phyloP scores from a whole-genome alignment of 2,329 filamentous ascomycete species.

The Chaetomium globosum region DNA sequence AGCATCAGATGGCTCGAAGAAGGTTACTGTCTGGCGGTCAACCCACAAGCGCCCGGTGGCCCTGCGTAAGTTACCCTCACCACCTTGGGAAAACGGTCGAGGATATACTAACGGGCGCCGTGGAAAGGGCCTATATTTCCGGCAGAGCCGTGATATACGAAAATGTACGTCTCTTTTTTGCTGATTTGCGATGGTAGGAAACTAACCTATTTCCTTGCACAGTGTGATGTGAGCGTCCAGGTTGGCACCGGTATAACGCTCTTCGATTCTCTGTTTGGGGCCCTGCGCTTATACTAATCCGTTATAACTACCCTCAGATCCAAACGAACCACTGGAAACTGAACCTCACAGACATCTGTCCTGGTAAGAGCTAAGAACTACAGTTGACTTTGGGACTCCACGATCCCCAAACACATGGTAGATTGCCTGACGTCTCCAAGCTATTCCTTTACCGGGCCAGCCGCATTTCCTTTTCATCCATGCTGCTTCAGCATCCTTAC shows the following conservation, averaged over 20 bases:
- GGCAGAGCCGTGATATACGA: neutral
- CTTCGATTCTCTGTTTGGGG: neutral
- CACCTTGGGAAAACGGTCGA: neutral
- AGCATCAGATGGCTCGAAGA: neutral
- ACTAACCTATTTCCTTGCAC: neutral
- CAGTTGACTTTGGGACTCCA: neutral
- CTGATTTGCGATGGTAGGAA: neutral
- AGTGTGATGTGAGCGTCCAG: neutral
- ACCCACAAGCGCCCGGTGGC: neutral
- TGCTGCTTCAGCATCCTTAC: slow-evolving; percentile 1
- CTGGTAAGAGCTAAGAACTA: neutral
- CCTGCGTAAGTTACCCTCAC: neutral
- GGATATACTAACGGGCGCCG: neutral
- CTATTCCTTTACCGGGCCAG: neutral
- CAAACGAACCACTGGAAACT: neutral
- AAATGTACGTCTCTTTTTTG: neutral
- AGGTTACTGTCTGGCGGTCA: slow-evolving; percentile 10
- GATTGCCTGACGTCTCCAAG: slow-evolving; percentile 2
- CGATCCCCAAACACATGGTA: neutral
- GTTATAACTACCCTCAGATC: neutral
- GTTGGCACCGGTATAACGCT: neutral
- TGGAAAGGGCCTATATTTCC: slow-evolving; percentile 10
- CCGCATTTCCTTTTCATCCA: slow-evolving; percentile 9
- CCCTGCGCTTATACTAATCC: neutral
- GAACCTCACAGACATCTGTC: neutral